Percentiles rank a stretch among this genome's conserved stretches.
Conservation (phyloP, 202 grass and related monocot genomes). For the Zoysia matrella region DNA sequence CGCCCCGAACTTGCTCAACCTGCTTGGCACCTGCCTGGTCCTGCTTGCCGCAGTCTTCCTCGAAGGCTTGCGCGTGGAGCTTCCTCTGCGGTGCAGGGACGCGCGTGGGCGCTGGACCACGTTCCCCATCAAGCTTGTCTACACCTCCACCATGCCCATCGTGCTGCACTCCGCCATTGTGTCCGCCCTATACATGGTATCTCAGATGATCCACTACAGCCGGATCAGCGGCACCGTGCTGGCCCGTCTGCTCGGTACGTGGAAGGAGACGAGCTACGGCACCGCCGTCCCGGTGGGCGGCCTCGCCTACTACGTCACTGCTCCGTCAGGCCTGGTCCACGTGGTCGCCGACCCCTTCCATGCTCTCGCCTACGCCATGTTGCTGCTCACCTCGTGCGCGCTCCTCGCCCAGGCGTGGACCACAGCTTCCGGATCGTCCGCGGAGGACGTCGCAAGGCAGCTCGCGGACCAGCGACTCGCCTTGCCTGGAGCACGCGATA, state of each 20-base stretch:
- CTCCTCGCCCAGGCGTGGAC: neutral
- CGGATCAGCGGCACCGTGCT: neutral
- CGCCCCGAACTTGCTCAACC: neutral
- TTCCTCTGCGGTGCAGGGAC: neutral
- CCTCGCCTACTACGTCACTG: too few species aligned
- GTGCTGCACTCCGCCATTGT: conserved; percentile 17
- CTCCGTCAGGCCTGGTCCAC: too few species aligned
- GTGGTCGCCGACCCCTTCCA: too few species aligned
- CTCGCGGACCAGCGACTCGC: conserved; percentile 2
- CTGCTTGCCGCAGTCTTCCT: conserved; percentile 17
- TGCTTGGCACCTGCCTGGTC: neutral
- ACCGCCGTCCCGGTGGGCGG: too few species aligned
- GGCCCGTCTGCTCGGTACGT: neutral
- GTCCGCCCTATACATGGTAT: neutral
- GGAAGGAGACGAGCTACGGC: too few species aligned
- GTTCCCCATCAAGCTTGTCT: conserved; percentile 20
- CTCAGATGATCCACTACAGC: conserved; percentile 26
- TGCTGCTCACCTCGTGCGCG: conserved; percentile 10
- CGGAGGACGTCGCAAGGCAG: conserved; percentile 3
- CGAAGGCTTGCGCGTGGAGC: neutral
- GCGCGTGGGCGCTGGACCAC: neutral
- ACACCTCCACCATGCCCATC: conserved; percentile 16
- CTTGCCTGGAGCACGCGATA: neutral
- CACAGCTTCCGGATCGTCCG: neutral
- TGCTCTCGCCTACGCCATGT: too few species aligned